Base-by-base conservation (phyloP, 495 filamentous ascomycete species). In the Podospora pseudopauciseta region DNA sequence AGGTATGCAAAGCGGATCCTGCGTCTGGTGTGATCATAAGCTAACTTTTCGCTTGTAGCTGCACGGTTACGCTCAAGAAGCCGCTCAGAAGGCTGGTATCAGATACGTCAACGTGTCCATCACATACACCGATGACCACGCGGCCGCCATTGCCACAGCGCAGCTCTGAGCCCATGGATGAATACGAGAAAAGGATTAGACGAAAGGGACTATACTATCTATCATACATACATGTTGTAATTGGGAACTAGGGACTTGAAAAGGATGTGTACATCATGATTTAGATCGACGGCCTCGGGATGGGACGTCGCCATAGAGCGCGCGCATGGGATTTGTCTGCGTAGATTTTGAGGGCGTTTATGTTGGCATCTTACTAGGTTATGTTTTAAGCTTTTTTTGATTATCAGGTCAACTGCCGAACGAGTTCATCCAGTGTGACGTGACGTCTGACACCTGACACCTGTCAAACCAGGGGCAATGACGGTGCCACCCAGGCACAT, bases 81-180 rank as follows among this genome's bases (percentile, higher is more conserved):
- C 91, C 55, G 96, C 95, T 9, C 88, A 90, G 73, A 85, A 90
- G 72, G 92, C 89, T 57, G 93, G 93, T 59, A 87, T 97, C 18
- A 96, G 96, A 82, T 84, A 86, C 30, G 88, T 97, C 67, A 91
- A 83, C 68, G 93, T 99, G 64, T 96, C 92, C 75, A 97, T 99
- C 73, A 96, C 93, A 68, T 96, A 99, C 76, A 94, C 88, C 56
- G 94, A 97, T 71, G 86, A 84, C 39, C 94, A 98, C 78, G 92
- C 94, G 63, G 91, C 97, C 69, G 95, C 95, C 39, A 90, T 99
- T 75, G 95, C 96, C 32, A 74, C 74, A 27, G 76, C 76, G 32
- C 76, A 78, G 63, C 55, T 78, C n/a, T 78, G 60, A 73, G 23
- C 53, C 16, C 16, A 28, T 32, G 26, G n/a, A 60, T 54, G 66